phyloP scores from a whole-genome alignment of 495 filamentous ascomycete species.

The Cenococcum geophilum region DNA sequence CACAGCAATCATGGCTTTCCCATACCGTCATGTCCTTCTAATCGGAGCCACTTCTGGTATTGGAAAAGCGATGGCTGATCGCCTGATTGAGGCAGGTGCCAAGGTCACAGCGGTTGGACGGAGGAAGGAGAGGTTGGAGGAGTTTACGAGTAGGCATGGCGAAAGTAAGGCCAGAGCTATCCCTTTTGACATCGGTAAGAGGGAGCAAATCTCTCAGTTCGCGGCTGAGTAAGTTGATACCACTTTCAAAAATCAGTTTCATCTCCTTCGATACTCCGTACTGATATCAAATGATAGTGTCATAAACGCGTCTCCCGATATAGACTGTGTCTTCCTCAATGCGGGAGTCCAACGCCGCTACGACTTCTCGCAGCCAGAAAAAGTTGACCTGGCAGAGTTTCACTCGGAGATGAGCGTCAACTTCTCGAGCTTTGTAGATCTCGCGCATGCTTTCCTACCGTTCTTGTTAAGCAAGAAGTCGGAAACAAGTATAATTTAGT shows the following conservation, averaged over 20 bases:
- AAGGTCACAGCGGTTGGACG: constrained; percentile 27
- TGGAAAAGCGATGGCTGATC: constrained; percentile 20
- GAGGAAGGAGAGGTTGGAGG: constrained; percentile 23
- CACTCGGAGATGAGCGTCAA: constrained; percentile 25
- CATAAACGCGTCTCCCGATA: constrained; percentile 13
- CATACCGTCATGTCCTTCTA: constrained; percentile 28
- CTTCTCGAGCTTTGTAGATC: constrained; percentile 22
- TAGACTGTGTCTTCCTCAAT: constrained; percentile 32
- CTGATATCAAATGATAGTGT: background rate
- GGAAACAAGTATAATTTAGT: constrained; percentile 16
- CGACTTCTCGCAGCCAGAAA: constrained; percentile 14
- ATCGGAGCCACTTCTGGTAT: constrained; percentile 31
- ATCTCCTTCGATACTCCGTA: background rate
- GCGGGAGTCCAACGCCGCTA: constrained; percentile 19
- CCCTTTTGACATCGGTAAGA: constrained; percentile 15
- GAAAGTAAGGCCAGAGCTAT: constrained; percentile 6
- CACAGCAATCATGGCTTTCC: constrained; percentile 22
- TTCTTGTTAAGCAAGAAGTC: constrained; percentile 14
- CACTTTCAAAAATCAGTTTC: background rate
- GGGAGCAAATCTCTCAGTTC: constrained; percentile 14
- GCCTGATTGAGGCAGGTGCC: constrained; percentile 12
- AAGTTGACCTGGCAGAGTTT: constrained; percentile 12
- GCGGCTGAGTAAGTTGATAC: background rate
- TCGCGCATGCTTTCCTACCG: constrained; percentile 27
- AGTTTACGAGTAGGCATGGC: constrained; percentile 18